These are phyloP conservation scores for Ophiocytium majus DNA, from an alignment of 352 stramenopile species.

Conservation along the genomic window DNA sequence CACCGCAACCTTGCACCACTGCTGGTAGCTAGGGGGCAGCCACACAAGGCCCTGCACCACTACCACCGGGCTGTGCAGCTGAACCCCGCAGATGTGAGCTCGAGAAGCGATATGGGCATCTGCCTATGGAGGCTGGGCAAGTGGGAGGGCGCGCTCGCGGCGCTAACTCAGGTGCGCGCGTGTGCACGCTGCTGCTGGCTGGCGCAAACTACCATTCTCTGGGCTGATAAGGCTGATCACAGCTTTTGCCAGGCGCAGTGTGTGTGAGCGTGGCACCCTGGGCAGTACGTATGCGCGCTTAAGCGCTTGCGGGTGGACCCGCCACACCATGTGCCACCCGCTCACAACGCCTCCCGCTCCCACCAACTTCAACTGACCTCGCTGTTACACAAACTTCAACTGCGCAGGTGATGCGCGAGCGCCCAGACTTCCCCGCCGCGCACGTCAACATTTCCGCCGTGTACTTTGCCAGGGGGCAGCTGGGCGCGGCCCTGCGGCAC, in stretches of 20 bases:
- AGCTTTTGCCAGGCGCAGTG: too few relatives aligned
- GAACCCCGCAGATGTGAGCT: constrained; percentile 33
- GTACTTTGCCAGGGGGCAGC: constrained; percentile 34
- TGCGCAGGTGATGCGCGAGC: constrained; percentile 26
- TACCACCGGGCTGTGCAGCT: constrained; percentile 46
- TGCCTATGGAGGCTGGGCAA: constrained; percentile 44
- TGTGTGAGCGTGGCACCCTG: too few relatives aligned
- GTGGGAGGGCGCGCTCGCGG: constrained; percentile 50
- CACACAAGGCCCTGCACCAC: constrained; percentile 38
- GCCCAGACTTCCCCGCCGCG: constrained; percentile 32
- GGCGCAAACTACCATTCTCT: too few relatives aligned
- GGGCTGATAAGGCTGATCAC: too few relatives aligned
- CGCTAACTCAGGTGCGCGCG: too few relatives aligned
- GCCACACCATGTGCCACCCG: too few relatives aligned
- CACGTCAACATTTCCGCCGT: constrained; percentile 48
- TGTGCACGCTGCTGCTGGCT: too few relatives aligned
- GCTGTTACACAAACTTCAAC: too few relatives aligned
- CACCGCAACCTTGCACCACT: constrained; percentile 53
- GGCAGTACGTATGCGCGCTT: too few relatives aligned
- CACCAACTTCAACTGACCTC: too few relatives aligned
- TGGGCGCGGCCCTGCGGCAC: constrained; percentile 39
- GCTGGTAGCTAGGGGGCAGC: constrained; percentile 35
- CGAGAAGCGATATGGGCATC: constrained; percentile 45
- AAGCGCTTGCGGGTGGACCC: too few relatives aligned
- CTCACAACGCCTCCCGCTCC: too few relatives aligned